These are phyloP conservation scores for Phaseolus lunatus DNA, from an alignment of 306 rosid species.

Conservation along the genomic window DNA sequence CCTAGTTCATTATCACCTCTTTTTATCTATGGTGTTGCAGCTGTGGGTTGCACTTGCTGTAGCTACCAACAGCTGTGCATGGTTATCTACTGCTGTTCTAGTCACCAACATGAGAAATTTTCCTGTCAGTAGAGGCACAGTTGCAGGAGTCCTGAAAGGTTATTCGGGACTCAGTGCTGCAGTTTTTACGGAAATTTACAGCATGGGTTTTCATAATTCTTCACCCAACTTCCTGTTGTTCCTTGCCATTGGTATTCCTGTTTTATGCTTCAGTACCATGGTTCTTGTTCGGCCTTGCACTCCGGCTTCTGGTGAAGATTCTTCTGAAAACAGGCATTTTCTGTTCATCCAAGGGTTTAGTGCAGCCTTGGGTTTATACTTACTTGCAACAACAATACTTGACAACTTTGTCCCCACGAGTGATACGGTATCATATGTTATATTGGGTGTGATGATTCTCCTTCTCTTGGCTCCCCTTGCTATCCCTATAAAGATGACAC, in stretches of 20 bases:
- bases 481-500: slow-evolving; percentile 80
- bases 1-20: background rate
- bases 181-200: slow-evolving; percentile 68
- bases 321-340: slow-evolving; percentile 63
- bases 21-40: slow-evolving; percentile 50
- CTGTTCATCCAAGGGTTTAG: slow-evolving; percentile 70
- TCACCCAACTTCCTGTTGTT: slow-evolving; percentile 68
- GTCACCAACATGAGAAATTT: slow-evolving; percentile 93
- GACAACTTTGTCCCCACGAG: slow-evolving; percentile 44
- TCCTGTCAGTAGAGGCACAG: slow-evolving; percentile 75
- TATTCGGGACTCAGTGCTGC: slow-evolving; percentile 82
- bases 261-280: slow-evolving; percentile 68
- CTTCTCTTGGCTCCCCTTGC: slow-evolving; percentile 83
- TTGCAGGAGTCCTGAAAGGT: slow-evolving; percentile 81
- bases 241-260: slow-evolving; percentile 71
- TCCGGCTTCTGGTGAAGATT: slow-evolving; percentile 67
- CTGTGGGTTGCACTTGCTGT: slow-evolving; percentile 70
- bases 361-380: slow-evolving; percentile 64
- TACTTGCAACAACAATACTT: slow-evolving; percentile 63
- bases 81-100: slow-evolving; percentile 75
- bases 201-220: slow-evolving; percentile 64
- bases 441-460: slow-evolving; percentile 62
- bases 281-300: slow-evolving; percentile 74
- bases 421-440: slow-evolving; percentile 42
- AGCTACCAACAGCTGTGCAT: slow-evolving; percentile 79